These are phyloP conservation scores for Clarireedia paspali DNA, from an alignment of 2,329 filamentous ascomycete genomes.

Conservation along the genomic window DNA sequence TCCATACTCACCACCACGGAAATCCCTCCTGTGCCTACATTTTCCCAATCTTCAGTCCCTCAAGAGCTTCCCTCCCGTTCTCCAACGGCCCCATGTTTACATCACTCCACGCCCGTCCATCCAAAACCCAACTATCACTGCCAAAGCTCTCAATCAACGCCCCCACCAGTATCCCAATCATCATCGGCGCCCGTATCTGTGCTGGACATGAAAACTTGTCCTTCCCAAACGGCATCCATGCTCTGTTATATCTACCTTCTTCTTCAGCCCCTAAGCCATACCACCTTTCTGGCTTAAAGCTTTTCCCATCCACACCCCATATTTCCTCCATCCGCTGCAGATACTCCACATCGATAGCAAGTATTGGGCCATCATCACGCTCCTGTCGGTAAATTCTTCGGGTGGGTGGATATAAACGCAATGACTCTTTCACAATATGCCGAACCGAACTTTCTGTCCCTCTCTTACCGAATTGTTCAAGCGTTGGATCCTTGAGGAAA, in stretches of 20 bases:
- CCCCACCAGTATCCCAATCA: conserved; percentile 7
- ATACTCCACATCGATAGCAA: conserved; percentile 3
- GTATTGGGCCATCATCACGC: neutral
- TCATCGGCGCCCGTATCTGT: conserved; percentile 1
- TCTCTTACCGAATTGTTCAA: neutral
- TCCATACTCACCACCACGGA: no score
- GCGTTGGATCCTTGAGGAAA: neutral
- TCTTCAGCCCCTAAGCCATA: neutral
- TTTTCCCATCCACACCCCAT: neutral
- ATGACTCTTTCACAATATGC: conserved; percentile 2
- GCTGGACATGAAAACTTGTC: conserved; percentile 1
- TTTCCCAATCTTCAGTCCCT: neutral
- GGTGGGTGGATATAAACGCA: conserved; percentile 7
- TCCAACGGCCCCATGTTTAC: neutral
- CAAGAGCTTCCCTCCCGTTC: conserved; percentile 3
- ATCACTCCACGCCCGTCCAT: neutral
- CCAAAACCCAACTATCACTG: neutral
- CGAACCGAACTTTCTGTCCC: neutral
- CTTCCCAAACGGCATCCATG: conserved; percentile 9
- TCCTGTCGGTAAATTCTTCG: conserved; percentile 5
- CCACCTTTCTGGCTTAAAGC: conserved; percentile 6
- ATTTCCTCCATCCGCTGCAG: neutral
- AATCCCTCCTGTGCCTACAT: neutral
- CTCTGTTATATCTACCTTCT: neutral
- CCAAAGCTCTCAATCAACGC: neutral